Conservation (phyloP, 2,329 filamentous ascomycete genomes). For the Pochonia chlamydosporia region DNA sequence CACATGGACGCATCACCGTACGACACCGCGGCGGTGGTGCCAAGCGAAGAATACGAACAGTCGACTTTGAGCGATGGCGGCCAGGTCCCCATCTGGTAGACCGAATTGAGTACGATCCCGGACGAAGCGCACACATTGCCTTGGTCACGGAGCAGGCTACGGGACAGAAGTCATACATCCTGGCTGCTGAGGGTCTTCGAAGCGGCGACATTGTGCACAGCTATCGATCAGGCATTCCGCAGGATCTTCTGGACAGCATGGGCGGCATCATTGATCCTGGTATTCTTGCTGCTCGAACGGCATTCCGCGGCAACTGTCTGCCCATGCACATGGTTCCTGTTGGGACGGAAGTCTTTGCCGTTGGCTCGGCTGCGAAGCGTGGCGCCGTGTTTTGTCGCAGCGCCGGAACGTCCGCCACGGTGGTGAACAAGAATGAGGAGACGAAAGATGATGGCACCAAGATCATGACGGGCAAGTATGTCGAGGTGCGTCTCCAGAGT, state of each 20-base stretch:
- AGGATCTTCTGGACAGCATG: slow-evolving; percentile 84
- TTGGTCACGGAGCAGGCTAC: slow-evolving; percentile 72
- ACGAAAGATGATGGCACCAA: slow-evolving; percentile 53
- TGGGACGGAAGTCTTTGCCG: slow-evolving; percentile 87
- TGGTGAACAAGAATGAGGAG: slow-evolving; percentile 84
- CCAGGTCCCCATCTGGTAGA: slow-evolving; percentile 85
- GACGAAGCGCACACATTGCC: slow-evolving; percentile 88
- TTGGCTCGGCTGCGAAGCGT: slow-evolving; percentile 69
- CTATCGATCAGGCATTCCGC: slow-evolving; percentile 83
- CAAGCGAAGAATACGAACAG: slow-evolving; percentile 83
- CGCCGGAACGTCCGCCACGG: slow-evolving; percentile 84
- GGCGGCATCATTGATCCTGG: slow-evolving; percentile 89
- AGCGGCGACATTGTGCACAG: slow-evolving; percentile 89
- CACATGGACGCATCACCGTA: slow-evolving; percentile 77
- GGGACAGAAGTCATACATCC: slow-evolving; percentile 77
- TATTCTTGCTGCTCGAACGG: slow-evolving; percentile 91
- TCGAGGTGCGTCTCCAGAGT: slow-evolving; percentile 82
- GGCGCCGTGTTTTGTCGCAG: slow-evolving; percentile 89
- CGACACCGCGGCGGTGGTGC: slow-evolving; percentile 88
- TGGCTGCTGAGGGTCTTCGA: slow-evolving; percentile 91
- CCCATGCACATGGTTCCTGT: slow-evolving; percentile 94
- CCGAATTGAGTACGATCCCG: slow-evolving; percentile 93
- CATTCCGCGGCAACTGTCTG: slow-evolving; percentile 89
- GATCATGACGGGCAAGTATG: slow-evolving; percentile 66
- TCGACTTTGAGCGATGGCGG: slow-evolving; percentile 77